A percentile compares a stretch with the other conserved stretches of the same genome.
Evolutionary conservation across 2,329 filamentous ascomycete genomes (phyloP).

Genomic region (Calonectria honghensis): DNA sequence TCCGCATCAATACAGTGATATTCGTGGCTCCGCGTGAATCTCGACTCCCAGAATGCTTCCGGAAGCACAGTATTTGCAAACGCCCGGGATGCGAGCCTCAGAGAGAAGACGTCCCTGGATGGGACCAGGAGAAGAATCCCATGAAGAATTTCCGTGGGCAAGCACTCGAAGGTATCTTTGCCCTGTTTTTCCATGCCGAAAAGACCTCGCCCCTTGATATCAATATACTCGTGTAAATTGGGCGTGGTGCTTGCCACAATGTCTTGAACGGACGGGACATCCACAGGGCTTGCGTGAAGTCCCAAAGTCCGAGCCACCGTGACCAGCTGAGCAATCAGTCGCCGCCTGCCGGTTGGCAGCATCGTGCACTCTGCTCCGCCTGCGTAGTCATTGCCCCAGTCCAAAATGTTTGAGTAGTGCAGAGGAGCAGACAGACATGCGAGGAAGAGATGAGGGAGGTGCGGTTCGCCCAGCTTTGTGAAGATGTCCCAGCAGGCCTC

Average conservation of each 20-base stretch:
- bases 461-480: slow-evolving; percentile 7
- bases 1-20: slow-evolving; percentile 34
- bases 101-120: slow-evolving; percentile 26
- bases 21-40: slow-evolving; percentile 29
- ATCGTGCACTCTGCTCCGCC: slow-evolving; percentile 25
- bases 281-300: slow-evolving; percentile 1
- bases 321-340: neutral
- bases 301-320: slow-evolving; percentile 11
- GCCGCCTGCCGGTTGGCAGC: slow-evolving; percentile 6
- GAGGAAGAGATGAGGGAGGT: slow-evolving; percentile 5
- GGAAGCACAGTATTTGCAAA: slow-evolving; percentile 29
- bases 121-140: slow-evolving; percentile 19
- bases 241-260: neutral
- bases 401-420: slow-evolving; percentile 4
- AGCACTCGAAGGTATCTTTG: slow-evolving; percentile 25
- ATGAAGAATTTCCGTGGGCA: slow-evolving; percentile 36
- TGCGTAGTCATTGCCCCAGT: slow-evolving; percentile 44
- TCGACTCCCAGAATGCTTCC: slow-evolving; percentile 42
- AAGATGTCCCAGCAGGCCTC: slow-evolving; percentile 38
- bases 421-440: slow-evolving; percentile 41
- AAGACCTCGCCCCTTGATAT: neutral
- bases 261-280: neutral
- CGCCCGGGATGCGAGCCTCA: slow-evolving; percentile 30
- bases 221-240: neutral
- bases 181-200: neutral